Evolutionary conservation across 1,139 yeast species (phyloP), one percentile per base, ranked within the genome.

Genomic region (Diutina pseudorugosa): DNA sequence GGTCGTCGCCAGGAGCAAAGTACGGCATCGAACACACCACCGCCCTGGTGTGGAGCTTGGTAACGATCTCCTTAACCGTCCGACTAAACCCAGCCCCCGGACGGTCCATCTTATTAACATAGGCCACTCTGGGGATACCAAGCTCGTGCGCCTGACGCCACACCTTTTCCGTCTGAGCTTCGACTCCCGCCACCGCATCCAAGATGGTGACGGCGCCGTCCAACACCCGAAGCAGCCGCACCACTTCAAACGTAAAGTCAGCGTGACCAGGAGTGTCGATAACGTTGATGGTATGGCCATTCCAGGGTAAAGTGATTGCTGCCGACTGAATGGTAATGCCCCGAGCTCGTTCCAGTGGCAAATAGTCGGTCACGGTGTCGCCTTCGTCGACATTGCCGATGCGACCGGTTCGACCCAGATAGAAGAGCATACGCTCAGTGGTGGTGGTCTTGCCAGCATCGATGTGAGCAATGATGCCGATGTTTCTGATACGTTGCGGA

Each of bases 181-280:
- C 98, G 0, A 93, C 98, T 14, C 98, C 99, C 1, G 97, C 98
- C 3, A 93, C 98, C 0, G 88, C 96, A 68, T 93, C 99, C 53
- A 93, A 69, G 12, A 93, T 87, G 0, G 96, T 85, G 4, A 93
- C 95, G 0, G 91, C 95, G 1, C 98, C 97, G 67, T 93, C 98
- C 18, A 93, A 71, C 1, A 93, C 97, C 56, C 96, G 75, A 55
- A 93, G 75, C 0, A 98, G 84, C 54, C 98, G 71, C 2, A 82
- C 87, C 6, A 94, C 98, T 65, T 93, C 99, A 65, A 91, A 93
- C 0, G 95, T 87, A 64, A 93, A 93, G 65, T 93, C 99, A 0
- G 97, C 98, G 67, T 93, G 99, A 0, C 99, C 99, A 1, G 99
- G 99, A 0, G 99, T 91, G 64, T 93, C 99, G 23, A 93, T 89